Evolutionary conservation across 2,329 filamentous ascomycete species (phyloP).

Genomic region (Epichloe aotearoae): DNA sequence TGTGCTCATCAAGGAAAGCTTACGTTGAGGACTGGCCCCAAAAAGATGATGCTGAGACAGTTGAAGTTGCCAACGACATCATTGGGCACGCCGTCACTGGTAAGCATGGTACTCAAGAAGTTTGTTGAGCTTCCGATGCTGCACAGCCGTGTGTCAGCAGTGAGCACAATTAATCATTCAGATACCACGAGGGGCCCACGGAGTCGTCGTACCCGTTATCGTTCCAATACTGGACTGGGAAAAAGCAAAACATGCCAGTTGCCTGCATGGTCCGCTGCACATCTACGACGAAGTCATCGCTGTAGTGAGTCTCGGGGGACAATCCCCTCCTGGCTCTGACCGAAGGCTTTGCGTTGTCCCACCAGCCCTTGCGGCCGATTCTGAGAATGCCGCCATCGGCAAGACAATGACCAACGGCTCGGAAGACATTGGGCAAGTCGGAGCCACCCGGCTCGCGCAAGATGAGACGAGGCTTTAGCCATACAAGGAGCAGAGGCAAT

Average conservation of each 20-base stretch:
- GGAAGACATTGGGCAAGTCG: constrained; percentile 46
- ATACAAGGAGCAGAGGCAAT: constrained; percentile 43
- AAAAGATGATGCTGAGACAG: constrained; percentile 43
- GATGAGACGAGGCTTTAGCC: constrained; percentile 44
- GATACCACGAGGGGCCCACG: background rate
- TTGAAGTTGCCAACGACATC: constrained; percentile 49
- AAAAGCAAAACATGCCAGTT: constrained; percentile 28
- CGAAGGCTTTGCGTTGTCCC: constrained; percentile 46
- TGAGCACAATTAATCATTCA: background rate
- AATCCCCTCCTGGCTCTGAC: constrained; percentile 27
- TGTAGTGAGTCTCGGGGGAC: constrained; percentile 39
- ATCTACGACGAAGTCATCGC: constrained; percentile 55
- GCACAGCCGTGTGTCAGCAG: background rate
- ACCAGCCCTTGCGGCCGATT: constrained; percentile 40
- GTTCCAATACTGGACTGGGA: constrained; percentile 27
- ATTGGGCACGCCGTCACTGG: constrained; percentile 39
- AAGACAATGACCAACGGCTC: constrained; percentile 39
- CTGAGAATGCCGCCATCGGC: constrained; percentile 37
- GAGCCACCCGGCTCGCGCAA: constrained; percentile 50
- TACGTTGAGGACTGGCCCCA: constrained; percentile 16
- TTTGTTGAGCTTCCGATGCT: constrained; percentile 21
- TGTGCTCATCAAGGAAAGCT: background rate
- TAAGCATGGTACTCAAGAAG: constrained; percentile 29
- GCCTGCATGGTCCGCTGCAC: constrained; percentile 37
- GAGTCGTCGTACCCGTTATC: constrained; percentile 17